phyloP scores from a whole-genome alignment of 257 asterid species.

The Ligustrum vulgare region DNA sequence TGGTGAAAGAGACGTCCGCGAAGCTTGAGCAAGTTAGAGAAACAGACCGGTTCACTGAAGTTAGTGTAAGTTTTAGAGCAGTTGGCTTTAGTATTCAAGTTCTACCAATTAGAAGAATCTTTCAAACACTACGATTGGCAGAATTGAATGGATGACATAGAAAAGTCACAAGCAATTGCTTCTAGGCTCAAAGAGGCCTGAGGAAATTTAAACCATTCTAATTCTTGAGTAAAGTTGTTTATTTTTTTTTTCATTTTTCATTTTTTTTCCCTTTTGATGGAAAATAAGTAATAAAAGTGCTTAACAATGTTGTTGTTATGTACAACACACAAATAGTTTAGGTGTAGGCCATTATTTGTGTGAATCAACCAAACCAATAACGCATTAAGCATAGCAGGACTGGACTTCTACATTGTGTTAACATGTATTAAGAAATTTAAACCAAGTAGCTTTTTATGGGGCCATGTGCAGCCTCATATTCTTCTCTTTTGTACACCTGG shows the following conservation, averaged over 20 bases:
- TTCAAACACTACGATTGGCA: background rate
- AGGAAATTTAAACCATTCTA: background rate
- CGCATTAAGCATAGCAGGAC: background rate
- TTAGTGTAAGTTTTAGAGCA: constrained; percentile 28
- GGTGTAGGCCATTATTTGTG: background rate
- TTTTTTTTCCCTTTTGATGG: background rate
- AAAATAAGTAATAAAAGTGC: background rate
- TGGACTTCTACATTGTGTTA: background rate
- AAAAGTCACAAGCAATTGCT: background rate
- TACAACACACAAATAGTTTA: background rate
- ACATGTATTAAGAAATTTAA: background rate
- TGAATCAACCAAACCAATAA: background rate
- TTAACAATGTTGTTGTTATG: background rate
- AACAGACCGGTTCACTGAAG: constrained; percentile 27
- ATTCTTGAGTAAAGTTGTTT: background rate
- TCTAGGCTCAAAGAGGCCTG: background rate
- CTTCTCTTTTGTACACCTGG: background rate
- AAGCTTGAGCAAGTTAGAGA: constrained; percentile 36
- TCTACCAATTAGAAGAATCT: background rate
- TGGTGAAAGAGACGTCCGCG: constrained; percentile 45
- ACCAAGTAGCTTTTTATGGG: background rate
- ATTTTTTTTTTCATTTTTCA: background rate
- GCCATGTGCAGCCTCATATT: background rate
- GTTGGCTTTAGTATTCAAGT: background rate
- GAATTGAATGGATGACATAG: background rate